Conservation (phyloP, 139 green algal species). For the Chlorella sp. region DNA sequence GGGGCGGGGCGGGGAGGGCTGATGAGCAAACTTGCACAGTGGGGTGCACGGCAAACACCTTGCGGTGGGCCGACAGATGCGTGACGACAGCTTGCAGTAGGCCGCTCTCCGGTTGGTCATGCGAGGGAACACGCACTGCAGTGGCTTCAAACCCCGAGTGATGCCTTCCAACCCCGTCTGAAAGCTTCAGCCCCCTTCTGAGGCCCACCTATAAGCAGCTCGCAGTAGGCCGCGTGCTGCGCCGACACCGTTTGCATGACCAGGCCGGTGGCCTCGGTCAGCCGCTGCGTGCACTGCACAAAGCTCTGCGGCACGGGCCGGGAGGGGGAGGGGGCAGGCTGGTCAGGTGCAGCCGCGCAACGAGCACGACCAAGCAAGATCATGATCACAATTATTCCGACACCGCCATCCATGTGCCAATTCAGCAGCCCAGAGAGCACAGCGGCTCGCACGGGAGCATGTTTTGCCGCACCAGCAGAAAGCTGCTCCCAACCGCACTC, state of each 20-base stretch:
- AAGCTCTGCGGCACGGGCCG: not conserved
- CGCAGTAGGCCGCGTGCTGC: slow-evolving; percentile 23
- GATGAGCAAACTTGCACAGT: too few species aligned
- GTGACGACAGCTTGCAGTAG: too few species aligned
- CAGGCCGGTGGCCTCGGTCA: slow-evolving; percentile 14
- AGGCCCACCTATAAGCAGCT: slow-evolving; percentile 32
- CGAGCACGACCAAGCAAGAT: too few species aligned
- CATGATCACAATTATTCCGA: too few species aligned
- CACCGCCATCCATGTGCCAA: too few species aligned
- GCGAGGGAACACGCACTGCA: not conserved
- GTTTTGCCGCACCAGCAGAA: not conserved
- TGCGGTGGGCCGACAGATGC: too few species aligned
- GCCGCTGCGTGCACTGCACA: slow-evolving; percentile 1
- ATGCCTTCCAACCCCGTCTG: too few species aligned
- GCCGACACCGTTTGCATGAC: slow-evolving; percentile 22
- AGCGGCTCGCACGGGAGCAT: too few species aligned
- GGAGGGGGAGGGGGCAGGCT: not conserved
- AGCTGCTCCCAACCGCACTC: not conserved
- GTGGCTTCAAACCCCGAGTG: not conserved
- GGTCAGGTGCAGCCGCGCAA: not conserved
- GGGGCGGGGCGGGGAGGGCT: too few species aligned
- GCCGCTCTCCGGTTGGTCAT: too few species aligned
- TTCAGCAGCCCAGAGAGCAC: too few species aligned
- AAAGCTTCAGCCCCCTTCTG: not conserved
- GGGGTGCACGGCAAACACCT: too few species aligned